phyloP scores from a whole-genome alignment of 768 basidiomycete genomes.

The Scleroderma citrinum region DNA sequence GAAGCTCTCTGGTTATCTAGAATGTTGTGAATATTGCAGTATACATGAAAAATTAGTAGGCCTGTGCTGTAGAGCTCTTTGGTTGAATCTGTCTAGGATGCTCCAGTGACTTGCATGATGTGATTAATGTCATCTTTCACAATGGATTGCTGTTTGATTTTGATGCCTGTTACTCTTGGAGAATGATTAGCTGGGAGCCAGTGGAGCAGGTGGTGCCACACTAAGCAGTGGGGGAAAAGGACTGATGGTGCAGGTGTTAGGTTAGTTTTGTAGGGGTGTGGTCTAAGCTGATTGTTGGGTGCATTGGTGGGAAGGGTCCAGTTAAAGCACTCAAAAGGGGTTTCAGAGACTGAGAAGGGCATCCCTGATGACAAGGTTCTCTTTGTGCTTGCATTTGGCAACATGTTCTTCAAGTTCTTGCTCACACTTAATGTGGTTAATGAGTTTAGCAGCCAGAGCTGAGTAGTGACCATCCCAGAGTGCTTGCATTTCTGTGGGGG shows the following conservation, averaged over 20 bases:
- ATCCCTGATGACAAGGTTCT: no score
- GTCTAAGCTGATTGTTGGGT: not conserved
- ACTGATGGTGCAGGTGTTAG: constrained; percentile 13
- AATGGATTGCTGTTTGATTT: constrained; percentile 15
- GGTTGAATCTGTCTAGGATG: constrained; percentile 26
- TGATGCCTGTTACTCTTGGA: not conserved
- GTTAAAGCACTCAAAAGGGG: no score
- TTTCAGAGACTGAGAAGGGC: constrained; percentile 6
- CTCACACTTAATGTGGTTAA: not conserved
- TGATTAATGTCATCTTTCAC: not conserved
- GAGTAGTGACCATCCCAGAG: not conserved
- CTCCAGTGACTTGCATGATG: constrained; percentile 17
- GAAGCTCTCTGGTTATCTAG: constrained; percentile 31
- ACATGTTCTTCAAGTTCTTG: no score
- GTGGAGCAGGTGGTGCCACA: constrained; percentile 22
- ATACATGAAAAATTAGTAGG: constrained; percentile 34
- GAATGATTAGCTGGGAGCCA: constrained; percentile 19
- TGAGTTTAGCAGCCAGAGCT: not conserved
- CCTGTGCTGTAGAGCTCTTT: constrained; percentile 30
- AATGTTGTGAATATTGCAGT: constrained; percentile 31
- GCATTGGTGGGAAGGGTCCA: no score
- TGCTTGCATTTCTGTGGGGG: not conserved
- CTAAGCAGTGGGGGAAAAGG: constrained; percentile 14
- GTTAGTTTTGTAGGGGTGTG: constrained; percentile 1
- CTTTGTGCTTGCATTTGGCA: no score